Conservation (phyloP, 2,329 filamentous ascomycete species). For the Graphilbum fragrans region DNA sequence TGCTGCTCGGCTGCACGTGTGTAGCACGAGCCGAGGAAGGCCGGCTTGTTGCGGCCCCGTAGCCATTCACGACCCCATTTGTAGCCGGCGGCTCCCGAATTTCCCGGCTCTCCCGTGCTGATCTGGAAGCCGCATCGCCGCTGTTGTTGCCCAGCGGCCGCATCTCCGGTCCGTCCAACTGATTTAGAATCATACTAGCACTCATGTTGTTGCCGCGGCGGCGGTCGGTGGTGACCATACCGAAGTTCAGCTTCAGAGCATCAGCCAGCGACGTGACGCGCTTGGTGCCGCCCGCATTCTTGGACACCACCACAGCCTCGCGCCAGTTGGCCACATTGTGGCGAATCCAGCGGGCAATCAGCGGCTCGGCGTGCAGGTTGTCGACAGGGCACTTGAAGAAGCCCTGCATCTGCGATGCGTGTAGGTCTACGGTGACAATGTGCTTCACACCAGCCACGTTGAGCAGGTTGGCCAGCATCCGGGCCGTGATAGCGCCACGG, state of each 20-base stretch:
- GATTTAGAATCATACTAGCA: conserved; percentile 65
- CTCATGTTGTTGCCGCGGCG: conserved; percentile 55
- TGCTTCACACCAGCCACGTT: conserved; percentile 91
- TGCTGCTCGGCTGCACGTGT: not conserved
- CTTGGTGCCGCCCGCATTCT: conserved; percentile 96
- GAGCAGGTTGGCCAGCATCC: conserved; percentile 93
- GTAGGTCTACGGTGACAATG: conserved; percentile 92
- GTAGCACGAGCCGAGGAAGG: too few relatives aligned
- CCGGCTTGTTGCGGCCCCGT: too few relatives aligned
- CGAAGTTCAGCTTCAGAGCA: conserved; percentile 92
- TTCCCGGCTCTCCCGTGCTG: not conserved
- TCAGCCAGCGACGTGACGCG: conserved; percentile 92
- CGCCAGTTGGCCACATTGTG: conserved; percentile 79
- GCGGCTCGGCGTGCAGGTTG: conserved; percentile 89
- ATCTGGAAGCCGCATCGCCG: not conserved
- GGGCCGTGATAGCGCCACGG: conserved; percentile 86
- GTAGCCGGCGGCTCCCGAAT: not conserved
- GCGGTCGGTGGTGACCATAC: conserved; percentile 81
- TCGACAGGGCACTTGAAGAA: conserved; percentile 98
- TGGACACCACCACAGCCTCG: conserved; percentile 91
- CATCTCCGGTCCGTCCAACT: conserved; percentile 48
- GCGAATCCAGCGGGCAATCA: conserved; percentile 91
- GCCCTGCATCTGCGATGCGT: conserved; percentile 97
- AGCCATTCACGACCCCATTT: not conserved
- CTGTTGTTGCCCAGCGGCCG: conserved; percentile 16